Percentiles rank a stretch among this genome's conserved stretches.
phyloP scores from a whole-genome alignment of 148 eudicot genomes.

The Talinum fruticosum region DNA sequence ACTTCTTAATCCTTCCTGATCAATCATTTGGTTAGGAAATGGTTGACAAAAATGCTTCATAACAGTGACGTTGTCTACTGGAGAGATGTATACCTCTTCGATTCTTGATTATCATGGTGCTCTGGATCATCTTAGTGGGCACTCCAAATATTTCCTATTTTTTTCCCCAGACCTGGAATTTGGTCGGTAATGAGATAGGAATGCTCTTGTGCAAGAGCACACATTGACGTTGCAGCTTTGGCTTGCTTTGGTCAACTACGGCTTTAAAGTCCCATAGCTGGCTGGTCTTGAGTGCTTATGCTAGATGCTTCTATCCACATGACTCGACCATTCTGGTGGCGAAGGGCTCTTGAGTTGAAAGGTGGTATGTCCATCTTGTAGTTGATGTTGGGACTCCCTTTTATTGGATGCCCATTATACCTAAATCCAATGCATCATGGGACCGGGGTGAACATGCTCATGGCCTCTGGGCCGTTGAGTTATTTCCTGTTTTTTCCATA shows the following conservation, averaged over 20 bases:
- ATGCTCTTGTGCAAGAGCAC: neutral
- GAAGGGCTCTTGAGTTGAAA: neutral
- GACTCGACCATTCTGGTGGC: neutral
- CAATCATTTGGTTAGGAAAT: neutral
- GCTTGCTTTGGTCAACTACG: neutral
- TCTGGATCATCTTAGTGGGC: neutral
- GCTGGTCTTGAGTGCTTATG: neutral
- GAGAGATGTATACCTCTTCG: no score
- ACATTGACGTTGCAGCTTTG: neutral
- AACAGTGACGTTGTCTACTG: no score
- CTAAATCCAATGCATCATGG: neutral
- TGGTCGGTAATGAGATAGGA: neutral
- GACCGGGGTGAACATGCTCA: neutral
- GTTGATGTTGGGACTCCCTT: neutral
- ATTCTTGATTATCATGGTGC: neutral
- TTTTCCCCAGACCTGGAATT: neutral
- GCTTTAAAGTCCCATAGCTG: neutral
- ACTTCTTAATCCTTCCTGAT: neutral
- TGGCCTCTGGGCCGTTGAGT: no score
- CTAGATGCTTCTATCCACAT: neutral
- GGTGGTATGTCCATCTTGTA: neutral
- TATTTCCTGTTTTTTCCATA: neutral
- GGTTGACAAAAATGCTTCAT: neutral
- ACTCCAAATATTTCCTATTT: neutral
- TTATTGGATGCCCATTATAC: neutral